Base-by-base conservation (phyloP, 2,329 filamentous ascomycete species). In the Epichloe glyceriae region DNA sequence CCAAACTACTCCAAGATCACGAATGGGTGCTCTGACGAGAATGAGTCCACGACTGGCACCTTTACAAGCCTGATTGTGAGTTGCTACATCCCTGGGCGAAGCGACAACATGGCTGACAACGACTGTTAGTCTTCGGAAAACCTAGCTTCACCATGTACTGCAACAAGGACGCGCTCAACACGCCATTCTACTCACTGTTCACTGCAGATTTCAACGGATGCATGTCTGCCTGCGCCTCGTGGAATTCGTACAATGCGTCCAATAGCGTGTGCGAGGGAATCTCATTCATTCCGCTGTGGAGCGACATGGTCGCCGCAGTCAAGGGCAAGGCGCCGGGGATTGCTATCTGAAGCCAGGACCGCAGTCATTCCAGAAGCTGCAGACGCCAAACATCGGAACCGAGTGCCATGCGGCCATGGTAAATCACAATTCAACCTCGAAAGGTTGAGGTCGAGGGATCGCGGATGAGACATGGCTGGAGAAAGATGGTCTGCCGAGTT, bases 211-310 rank as follows among this genome's bases (percentile, higher is more conserved):
- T 74, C 45, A 59, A 66, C 57, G 64, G 65, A 30, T 75, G 72
- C 60, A 73, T 75, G 57, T 71, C 74, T 54, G 70, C 71, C 10
- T 75, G 72, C 59, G 68, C 70, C 8, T 63, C 64, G 4, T 75
- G 57, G 57, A 58, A 58, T 39, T 41, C 37, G 19, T 52, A 54
- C 51, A 54, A 53, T 22, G 37, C 26, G 2, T 52, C 54, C 1
- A 39, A 40, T 3, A 30, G n/a, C 7, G 35, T 20, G 4, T 58
- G 57, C 47, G 45, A 49, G 26, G 57, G 35, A 4, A 53, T 58
- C 5, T 57, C 57, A 0, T 57, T 56, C 30, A 50, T 58, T 14
- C 57, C 57, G 1, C 41, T 43, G 12, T 57, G 56, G 56, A 51
- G 49, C 19, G 42, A 50, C 35, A 7, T 40, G 1, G 51, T 22